Conservation (phyloP, 139 green algal genomes). For the Coccomyxa sp. region DNA sequence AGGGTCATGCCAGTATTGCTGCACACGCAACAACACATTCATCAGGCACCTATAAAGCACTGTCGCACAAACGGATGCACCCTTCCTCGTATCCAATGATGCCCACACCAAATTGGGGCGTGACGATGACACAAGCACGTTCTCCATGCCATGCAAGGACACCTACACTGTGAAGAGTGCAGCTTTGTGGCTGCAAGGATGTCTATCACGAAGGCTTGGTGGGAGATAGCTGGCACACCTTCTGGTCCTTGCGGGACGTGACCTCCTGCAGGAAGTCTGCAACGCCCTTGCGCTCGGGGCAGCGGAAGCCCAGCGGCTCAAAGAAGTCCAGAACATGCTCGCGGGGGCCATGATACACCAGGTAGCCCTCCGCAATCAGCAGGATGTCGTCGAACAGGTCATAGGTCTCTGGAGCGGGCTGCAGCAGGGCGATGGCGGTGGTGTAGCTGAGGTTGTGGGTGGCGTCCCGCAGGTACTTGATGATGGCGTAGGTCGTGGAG, state of each 20-base stretch:
- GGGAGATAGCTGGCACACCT: neutral
- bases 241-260: slow-evolving; percentile 39
- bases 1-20: slow-evolving; percentile 22
- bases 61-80: neutral
- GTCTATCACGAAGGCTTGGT: neutral
- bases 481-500: slow-evolving; percentile 42
- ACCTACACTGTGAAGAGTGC: neutral
- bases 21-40: neutral
- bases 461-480: slow-evolving; percentile 21
- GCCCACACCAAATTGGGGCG: no score
- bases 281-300: slow-evolving; percentile 43
- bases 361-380: slow-evolving; percentile 28
- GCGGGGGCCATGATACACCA: slow-evolving; percentile 47
- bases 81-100: no score
- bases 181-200: no score
- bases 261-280: slow-evolving; percentile 74
- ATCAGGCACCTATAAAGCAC: slow-evolving; percentile 7
- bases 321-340: slow-evolving; percentile 51
- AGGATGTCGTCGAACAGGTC: slow-evolving; percentile 56
- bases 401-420: slow-evolving; percentile 52
- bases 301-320: slow-evolving; percentile 47
- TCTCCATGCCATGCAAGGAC: neutral
- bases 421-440: slow-evolving; percentile 43
- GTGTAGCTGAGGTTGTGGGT: slow-evolving; percentile 19
- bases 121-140: no score